These are phyloP conservation scores for Lentithecium fluviatile DNA, from an alignment of 495 filamentous ascomycete species.

Conservation along the genomic window DNA sequence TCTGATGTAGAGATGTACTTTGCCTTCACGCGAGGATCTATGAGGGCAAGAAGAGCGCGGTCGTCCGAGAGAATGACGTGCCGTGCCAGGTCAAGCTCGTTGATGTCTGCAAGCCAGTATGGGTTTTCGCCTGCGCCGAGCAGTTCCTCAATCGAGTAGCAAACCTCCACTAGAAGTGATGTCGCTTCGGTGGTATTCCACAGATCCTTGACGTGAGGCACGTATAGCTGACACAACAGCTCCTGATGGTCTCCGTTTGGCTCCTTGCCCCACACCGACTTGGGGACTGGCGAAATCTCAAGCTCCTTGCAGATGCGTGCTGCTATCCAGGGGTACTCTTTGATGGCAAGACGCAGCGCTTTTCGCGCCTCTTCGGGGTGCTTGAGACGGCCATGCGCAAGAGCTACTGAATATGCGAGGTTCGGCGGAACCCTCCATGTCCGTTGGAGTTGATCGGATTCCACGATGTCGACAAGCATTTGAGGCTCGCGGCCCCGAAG, in stretches of 20 bases:
- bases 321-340: slow-evolving; percentile 77
- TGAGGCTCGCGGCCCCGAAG: slow-evolving; percentile 74
- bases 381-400: slow-evolving; percentile 69
- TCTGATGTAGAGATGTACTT: slow-evolving; percentile 63
- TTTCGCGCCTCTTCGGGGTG: slow-evolving; percentile 63
- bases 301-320: slow-evolving; percentile 73
- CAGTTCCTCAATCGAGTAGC: slow-evolving; percentile 48
- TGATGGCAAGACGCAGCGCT: slow-evolving; percentile 63
- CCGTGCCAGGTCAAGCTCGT: slow-evolving; percentile 57
- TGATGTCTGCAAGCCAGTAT: slow-evolving; percentile 51
- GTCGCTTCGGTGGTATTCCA: slow-evolving; percentile 82
- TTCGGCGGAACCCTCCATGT: slow-evolving; percentile 43
- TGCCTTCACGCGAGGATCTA: slow-evolving; percentile 56
- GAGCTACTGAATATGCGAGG: slow-evolving; percentile 23
- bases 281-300: slow-evolving; percentile 67
- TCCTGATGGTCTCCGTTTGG: slow-evolving; percentile 67
- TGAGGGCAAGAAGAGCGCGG: slow-evolving; percentile 59
- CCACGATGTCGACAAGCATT: slow-evolving; percentile 70
- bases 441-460: slow-evolving; percentile 55
- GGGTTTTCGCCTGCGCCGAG: slow-evolving; percentile 37
- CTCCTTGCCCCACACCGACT: slow-evolving; percentile 75
- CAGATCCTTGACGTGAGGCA: slow-evolving; percentile 75
- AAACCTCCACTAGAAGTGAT: slow-evolving; percentile 69
- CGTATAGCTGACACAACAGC: slow-evolving; percentile 75
- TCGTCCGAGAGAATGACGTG: slow-evolving; percentile 77